Evolutionary conservation across 2,329 filamentous ascomycete genomes (phyloP).

Genomic region (Eurotiales sp.): DNA sequence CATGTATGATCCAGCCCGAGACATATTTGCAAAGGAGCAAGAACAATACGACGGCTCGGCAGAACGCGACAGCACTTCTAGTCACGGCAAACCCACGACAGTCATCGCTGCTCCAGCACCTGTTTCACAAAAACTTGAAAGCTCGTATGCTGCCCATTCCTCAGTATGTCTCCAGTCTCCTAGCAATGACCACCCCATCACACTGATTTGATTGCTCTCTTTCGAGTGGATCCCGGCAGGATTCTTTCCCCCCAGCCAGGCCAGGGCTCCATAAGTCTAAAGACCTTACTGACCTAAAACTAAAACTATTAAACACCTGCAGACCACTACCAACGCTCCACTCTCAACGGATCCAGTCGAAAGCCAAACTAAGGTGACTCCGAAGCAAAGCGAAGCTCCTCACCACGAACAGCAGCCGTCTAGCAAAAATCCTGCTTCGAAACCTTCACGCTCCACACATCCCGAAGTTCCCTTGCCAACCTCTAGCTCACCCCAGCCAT

Average conservation of each 20-base stretch:
- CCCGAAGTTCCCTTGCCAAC: neutral
- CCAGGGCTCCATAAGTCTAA: conserved; percentile 10
- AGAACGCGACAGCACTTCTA: conserved; percentile 14
- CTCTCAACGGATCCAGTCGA: conserved; percentile 2
- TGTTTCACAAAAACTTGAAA: neutral
- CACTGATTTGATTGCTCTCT: conserved; percentile 9
- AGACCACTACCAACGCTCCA: conserved; percentile 15
- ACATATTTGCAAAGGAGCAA: conserved; percentile 25
- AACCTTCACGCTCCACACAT: neutral
- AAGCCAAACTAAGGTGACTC: conserved; percentile 1
- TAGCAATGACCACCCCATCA: conserved; percentile 8
- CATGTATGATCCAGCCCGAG: conserved; percentile 33
- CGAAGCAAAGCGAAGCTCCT: conserved; percentile 6
- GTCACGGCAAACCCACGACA: neutral
- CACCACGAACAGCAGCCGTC: neutral
- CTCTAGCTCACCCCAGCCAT: neutral
- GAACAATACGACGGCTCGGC: conserved; percentile 22
- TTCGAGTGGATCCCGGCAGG: conserved; percentile 12
- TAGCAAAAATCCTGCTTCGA: neutral
- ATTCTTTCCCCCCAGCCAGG: neutral
- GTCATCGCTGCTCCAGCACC: conserved; percentile 1
- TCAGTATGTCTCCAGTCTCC: conserved; percentile 4
- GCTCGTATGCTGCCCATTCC: neutral
- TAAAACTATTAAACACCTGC: conserved; percentile 14
- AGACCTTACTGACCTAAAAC: conserved; percentile 14